These are phyloP conservation scores for Helianthus annuus DNA, from an alignment of 129 eudicot genomes.

Conservation along the genomic window DNA sequence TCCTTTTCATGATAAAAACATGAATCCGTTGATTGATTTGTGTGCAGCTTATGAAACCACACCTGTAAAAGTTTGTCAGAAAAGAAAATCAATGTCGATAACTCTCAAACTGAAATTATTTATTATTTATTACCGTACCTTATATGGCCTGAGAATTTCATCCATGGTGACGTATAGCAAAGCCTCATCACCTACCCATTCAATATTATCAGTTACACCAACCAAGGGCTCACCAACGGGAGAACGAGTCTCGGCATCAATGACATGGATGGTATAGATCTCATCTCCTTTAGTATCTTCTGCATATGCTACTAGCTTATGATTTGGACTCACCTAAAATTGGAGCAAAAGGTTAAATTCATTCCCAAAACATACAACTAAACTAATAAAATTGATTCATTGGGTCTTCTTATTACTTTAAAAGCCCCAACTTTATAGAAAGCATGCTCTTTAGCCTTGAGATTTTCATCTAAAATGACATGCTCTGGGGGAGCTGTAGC, in stretches of 20 bases:
- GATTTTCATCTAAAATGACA: conserved; percentile 78
- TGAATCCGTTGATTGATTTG: conserved; percentile 67
- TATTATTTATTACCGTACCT: conserved; percentile 40
- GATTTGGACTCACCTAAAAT: conserved; percentile 77
- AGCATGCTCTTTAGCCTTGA: conserved; percentile 68
- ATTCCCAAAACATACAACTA: conserved; percentile 2
- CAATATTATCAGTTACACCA: conserved; percentile 64
- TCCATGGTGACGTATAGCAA: conserved; percentile 87
- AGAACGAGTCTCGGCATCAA: conserved; percentile 65
- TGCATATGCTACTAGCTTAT: conserved; percentile 84
- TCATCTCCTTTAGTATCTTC: conserved; percentile 99
- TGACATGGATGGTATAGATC: conserved; percentile 69
- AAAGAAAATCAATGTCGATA: conserved; percentile 3
- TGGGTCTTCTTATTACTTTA: conserved; percentile 29
- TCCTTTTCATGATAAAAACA: conserved; percentile 96
- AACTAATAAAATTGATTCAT: too few relatives aligned
- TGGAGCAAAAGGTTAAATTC: not conserved
- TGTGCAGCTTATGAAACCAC: conserved; percentile 82
- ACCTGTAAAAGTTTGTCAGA: conserved; percentile 45
- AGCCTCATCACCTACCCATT: conserved; percentile 93
- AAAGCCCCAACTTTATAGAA: conserved; percentile 73
- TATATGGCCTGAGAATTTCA: conserved; percentile 84
- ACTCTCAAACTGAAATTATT: not conserved
- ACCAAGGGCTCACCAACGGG: conserved; percentile 79
- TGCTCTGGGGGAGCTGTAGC: conserved; percentile 83